A percentile compares a stretch with the other conserved stretches of the same genome.
These are phyloP conservation scores for Microsporum audouinii DNA, from an alignment of 2,329 filamentous ascomycete species.

Conservation along the genomic window DNA sequence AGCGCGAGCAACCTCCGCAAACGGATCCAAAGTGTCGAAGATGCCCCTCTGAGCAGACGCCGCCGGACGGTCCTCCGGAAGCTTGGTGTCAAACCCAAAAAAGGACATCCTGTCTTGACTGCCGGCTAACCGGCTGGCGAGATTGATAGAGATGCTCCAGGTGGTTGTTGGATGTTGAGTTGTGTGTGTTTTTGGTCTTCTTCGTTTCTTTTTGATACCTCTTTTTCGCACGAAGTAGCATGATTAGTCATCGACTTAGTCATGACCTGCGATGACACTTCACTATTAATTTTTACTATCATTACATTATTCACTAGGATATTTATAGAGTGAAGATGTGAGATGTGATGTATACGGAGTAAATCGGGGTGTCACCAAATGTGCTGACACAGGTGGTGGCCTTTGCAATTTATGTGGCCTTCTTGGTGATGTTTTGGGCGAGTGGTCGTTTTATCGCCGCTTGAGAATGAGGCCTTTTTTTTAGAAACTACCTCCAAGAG, in stretches of 20 bases:
- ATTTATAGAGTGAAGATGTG: too few relatives aligned
- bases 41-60: conserved; percentile 53
- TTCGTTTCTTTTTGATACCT: neutral
- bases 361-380: too few relatives aligned
- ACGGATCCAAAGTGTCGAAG: conserved; percentile 82
- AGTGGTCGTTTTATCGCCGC: too few relatives aligned
- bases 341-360: too few relatives aligned
- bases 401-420: too few relatives aligned
- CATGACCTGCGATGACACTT: neutral
- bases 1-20: conserved; percentile 62
- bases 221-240: neutral
- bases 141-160: neutral
- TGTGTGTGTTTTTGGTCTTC: neutral
- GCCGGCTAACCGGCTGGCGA: conserved; percentile 4
- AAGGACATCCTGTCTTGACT: conserved; percentile 58
- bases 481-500: too few relatives aligned
- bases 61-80: conserved; percentile 54
- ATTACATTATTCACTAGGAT: too few relatives aligned
- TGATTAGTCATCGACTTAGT: neutral
- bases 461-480: too few relatives aligned
- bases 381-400: too few relatives aligned
- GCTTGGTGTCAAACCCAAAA: conserved; percentile 71
- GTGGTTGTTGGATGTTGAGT: neutral
- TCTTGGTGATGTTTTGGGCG: too few relatives aligned
- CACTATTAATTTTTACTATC: too few relatives aligned